These are phyloP conservation scores for Vachellia collinsii DNA, from an alignment of 306 rosid genomes.

Conservation along the genomic window DNA sequence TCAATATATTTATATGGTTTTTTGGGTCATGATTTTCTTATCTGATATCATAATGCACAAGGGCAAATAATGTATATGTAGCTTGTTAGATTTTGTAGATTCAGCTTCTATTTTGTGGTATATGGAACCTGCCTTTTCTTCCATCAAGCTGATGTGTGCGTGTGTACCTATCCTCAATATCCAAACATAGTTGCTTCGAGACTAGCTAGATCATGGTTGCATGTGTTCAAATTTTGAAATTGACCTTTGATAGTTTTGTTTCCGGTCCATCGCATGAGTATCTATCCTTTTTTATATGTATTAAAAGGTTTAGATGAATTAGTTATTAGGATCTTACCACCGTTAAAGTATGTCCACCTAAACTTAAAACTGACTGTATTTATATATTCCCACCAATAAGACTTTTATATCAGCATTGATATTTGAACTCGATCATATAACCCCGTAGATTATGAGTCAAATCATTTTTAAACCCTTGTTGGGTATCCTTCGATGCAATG, in stretches of 20 bases:
- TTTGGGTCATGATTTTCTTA: constrained; percentile 1
- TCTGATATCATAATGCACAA: not conserved
- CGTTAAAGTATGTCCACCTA: too few relatives aligned
- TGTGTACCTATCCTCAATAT: not conserved
- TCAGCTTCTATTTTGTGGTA: constrained; percentile 25
- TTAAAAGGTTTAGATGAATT: too few relatives aligned
- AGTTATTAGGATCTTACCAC: too few relatives aligned
- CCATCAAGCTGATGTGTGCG: constrained; percentile 7
- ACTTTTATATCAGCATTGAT: too few relatives aligned
- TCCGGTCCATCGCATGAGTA: not conserved
- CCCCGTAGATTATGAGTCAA: too few relatives aligned
- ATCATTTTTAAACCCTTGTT: too few relatives aligned
- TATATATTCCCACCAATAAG: too few relatives aligned
- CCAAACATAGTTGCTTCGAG: not conserved
- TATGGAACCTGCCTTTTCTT: constrained; percentile 7
- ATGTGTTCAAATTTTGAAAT: constrained; percentile 2
- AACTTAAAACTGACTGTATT: too few relatives aligned
- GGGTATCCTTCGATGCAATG: too few relatives aligned
- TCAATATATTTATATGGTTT: not conserved
- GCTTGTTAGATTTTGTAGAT: not conserved
- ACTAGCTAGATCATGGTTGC: constrained; percentile 3
- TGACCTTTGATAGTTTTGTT: constrained; percentile 13
- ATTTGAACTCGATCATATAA: too few relatives aligned
- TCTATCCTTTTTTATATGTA: not conserved
- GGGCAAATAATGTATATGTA: not conserved